Base-by-base conservation (phyloP, 169 alveolate species). In the Cryptosporidium felis region DNA sequence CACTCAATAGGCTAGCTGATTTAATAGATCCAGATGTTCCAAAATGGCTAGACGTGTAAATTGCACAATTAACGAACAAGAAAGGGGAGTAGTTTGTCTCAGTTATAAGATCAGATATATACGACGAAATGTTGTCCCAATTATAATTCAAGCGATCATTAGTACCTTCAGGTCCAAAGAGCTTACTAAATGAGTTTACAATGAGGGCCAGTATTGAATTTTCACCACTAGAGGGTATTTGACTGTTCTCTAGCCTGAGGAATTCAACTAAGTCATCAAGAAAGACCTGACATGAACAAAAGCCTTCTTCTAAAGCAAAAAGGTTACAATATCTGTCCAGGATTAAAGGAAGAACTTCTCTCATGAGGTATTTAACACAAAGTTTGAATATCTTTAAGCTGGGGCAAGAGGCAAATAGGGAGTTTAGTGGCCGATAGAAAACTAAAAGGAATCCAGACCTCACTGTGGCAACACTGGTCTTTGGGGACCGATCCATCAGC, bases 11-110 rank as follows among this genome's bases (percentile, higher is more conserved):
- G 21, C 66, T 74, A 21, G 66, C 53, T 23, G 40, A 36, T 18
- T 36, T 74, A 1, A 36, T 74, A 47, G 12, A 10, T 34, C 46
- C 74, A 18, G 41, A 36, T 16, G 67, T 23, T 18, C 1, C 41
- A 10, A 23, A 34, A 5, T 38, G 56, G 3, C 8, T 5, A 6
- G 38, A 14, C 36, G 56, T 23, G 58, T 49, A 53, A 36, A 74
- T 16, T 6, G 42, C 18, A 4, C 45, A 34, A 40, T 40, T 44
- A 36, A 74, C 1, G 4, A 51, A 74, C 60, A 53, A 56, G 28
- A n/a, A 74, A 16, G 67, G 67, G 8, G 66, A 74, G 61, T 74
- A 74, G 5, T 74, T 74, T 2, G 60, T 47, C 12, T 51, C 53
- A 41, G 16, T 16, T 16, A 30, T 32, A 5, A 74, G 5, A 10